Percentiles rank a stretch among this genome's conserved stretches.
Conservation (phyloP, 2,329 filamentous ascomycete species). For the Stemphylium vesicarium region DNA sequence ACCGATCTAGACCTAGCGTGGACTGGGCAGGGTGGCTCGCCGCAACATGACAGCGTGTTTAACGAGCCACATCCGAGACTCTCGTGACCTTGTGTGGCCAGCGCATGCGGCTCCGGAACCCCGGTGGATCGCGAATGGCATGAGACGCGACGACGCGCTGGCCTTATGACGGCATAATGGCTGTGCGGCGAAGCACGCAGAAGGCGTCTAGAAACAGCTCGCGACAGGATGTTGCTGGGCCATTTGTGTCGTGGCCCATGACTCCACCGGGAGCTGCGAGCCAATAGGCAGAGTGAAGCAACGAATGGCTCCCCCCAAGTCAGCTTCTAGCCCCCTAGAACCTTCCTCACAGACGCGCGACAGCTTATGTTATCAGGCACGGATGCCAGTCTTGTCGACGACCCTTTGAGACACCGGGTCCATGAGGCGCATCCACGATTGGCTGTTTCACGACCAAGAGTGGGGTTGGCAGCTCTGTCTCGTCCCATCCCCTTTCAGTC, state of each 20-base stretch:
- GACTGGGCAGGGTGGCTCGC: slow-evolving; percentile 22
- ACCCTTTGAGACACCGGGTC: slow-evolving; percentile 39
- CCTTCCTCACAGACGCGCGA: slow-evolving; percentile 22
- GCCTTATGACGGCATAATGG: slow-evolving; percentile 19
- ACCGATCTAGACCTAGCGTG: neutral
- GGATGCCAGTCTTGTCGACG: slow-evolving; percentile 25
- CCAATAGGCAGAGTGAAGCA: slow-evolving; percentile 37
- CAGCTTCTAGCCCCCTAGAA: slow-evolving; percentile 16
- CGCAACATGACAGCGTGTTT: slow-evolving; percentile 30
- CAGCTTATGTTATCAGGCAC: slow-evolving; percentile 34
- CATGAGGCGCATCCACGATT: slow-evolving; percentile 41
- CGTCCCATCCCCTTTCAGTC: slow-evolving; percentile 38
- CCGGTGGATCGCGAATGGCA: slow-evolving; percentile 20
- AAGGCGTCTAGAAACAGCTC: slow-evolving; percentile 32
- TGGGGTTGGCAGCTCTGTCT: slow-evolving; percentile 29
- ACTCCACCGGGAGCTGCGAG: slow-evolving; percentile 13
- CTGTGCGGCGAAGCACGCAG: slow-evolving; percentile 20
- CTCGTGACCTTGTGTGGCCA: slow-evolving; percentile 27
- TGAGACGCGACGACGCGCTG: slow-evolving; percentile 25
- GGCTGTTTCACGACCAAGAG: slow-evolving; percentile 28
- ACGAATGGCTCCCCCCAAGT: slow-evolving; percentile 20
- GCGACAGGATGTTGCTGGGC: slow-evolving; percentile 31
- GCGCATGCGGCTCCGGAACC: slow-evolving; percentile 25
- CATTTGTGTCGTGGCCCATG: slow-evolving; percentile 15
- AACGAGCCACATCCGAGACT: slow-evolving; percentile 26